Base-by-base conservation (phyloP, 164 flowering plant genomes). In the Vitis labrusca region DNA sequence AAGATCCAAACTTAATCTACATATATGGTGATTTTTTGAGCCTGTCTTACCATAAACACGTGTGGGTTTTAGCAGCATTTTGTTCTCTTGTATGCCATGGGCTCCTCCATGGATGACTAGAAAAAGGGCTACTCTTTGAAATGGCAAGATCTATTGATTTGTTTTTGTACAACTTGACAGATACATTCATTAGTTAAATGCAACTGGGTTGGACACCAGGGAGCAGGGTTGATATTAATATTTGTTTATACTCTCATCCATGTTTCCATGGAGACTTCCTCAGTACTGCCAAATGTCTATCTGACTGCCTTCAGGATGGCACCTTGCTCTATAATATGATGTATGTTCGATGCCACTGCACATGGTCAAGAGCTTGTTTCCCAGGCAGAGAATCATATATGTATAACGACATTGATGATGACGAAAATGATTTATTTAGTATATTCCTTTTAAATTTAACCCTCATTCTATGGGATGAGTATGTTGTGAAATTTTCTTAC, bases 41-140 rank as follows among this genome's bases (percentile, higher is more conserved):
- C 16, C 2, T 47, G 60, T 57, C 63, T 64, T 52, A 58, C 52
- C 52, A 29, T 37, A 14, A 73, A 68, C 80, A 81, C 72, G 69
- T 74, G 73, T 13, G 56, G 69, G 14, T 64, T 63, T 12, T 8
- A 64, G 19, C 49, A n/a, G 15, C 58, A 29, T 51, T 23, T 23
- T 23, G 27, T 23, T 23, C 27, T 23, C 27, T 23, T 23, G 27
- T 37, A 37, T 37, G 44, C 44, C 44, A 37, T 37, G 44, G 44
- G 44, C 44, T 37, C 44, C 44, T 37, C 44, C 44, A 37, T 37
- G 44, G 44, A 37, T 37, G 44, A 37, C 0, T 37, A 37, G 44
- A 37, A 37, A 37, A 37, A 3, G 44, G 44, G 44, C 44, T 37
- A 37, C 44, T 37, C 44, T 37, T 3, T 3, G 44, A 37, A 37